Evolutionary conservation across 495 filamentous ascomycete species (phyloP).

Genomic region (Penicillium alfredii): DNA sequence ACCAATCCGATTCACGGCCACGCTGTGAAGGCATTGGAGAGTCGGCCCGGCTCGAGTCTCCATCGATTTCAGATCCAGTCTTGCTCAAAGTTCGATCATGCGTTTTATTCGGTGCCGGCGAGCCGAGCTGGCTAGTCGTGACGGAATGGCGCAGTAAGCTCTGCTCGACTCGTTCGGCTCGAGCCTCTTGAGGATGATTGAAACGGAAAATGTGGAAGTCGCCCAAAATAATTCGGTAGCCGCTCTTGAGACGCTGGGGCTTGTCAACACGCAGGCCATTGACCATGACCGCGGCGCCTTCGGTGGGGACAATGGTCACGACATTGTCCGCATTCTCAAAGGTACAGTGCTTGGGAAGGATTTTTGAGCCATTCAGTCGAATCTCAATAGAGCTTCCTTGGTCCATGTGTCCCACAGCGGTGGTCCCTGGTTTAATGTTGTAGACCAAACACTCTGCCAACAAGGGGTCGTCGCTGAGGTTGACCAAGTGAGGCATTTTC

Average conservation of each 20-base stretch:
- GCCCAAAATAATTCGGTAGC: slow-evolving; percentile 89
- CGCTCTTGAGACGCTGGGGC: slow-evolving; percentile 78
- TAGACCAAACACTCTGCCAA: slow-evolving; percentile 96
- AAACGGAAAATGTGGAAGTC: slow-evolving; percentile 99
- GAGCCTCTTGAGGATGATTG: slow-evolving; percentile 94
- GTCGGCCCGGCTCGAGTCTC: slow-evolving; percentile 64
- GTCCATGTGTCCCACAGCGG: slow-evolving; percentile 86
- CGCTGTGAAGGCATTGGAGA: slow-evolving; percentile 66
- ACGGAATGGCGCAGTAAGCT: slow-evolving; percentile 85
- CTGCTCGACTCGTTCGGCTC: slow-evolving; percentile 84
- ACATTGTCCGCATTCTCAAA: slow-evolving; percentile 90
- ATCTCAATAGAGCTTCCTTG: slow-evolving; percentile 79
- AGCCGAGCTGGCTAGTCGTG: slow-evolving; percentile 71
- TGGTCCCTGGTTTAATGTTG: slow-evolving; percentile 92
- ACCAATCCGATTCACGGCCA: slow-evolving; percentile 90
- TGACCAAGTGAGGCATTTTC: slow-evolving; percentile 98
- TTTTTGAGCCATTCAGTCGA: slow-evolving; percentile 86
- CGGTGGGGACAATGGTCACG: slow-evolving; percentile 82
- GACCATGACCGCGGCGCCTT: slow-evolving; percentile 93
- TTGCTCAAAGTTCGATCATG: slow-evolving; percentile 77
- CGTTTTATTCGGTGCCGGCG: slow-evolving; percentile 59
- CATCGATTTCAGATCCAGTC: slow-evolving; percentile 63
- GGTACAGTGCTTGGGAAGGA: slow-evolving; percentile 83
- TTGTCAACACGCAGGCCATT: slow-evolving; percentile 85
- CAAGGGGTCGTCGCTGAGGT: slow-evolving; percentile 91